Evolutionary conservation across 2,329 filamentous ascomycete genomes (phyloP).

Genomic region (Gaeumannomyces tritici): DNA sequence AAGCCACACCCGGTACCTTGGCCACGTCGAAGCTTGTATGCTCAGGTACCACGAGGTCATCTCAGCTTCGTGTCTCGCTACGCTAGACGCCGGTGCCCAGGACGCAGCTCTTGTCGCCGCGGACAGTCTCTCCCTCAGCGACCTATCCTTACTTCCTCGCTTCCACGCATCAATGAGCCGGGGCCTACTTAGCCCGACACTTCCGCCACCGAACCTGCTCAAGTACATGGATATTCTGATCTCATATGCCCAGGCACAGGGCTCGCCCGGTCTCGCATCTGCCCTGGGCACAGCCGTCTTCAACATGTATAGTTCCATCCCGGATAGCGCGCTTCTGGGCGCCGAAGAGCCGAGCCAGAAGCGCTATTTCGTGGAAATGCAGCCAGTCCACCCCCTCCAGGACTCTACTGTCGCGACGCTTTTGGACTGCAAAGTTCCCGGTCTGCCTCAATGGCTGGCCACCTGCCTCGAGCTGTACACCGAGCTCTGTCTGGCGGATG

Average conservation of each 20-base stretch:
- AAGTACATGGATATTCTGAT: conserved; percentile 11
- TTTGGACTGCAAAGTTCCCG: conserved; percentile 23
- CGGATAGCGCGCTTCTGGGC: not conserved
- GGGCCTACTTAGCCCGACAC: not conserved
- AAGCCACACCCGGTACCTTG: conserved; percentile 26
- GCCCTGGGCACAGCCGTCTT: conserved; percentile 2
- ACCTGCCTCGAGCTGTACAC: conserved; percentile 40
- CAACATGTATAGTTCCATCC: conserved; percentile 1
- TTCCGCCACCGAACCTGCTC: not conserved
- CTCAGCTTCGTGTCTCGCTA: conserved; percentile 9
- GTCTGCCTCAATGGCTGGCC: conserved; percentile 38
- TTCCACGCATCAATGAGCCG: conserved; percentile 8
- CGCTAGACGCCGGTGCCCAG: conserved; percentile 17
- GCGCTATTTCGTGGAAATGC: conserved; percentile 12
- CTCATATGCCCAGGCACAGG: conserved; percentile 10
- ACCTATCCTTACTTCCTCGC: conserved; percentile 28
- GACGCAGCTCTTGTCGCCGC: conserved; percentile 28
- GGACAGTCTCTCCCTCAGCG: conserved; percentile 37
- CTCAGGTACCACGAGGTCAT: conserved; percentile 34
- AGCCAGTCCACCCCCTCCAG: conserved; percentile 50
- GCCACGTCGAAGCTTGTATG: conserved; percentile 38
- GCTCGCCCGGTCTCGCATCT: not conserved
- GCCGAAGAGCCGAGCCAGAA: not conserved
- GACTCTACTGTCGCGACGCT: conserved; percentile 44
- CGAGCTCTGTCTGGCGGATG: conserved; percentile 31